Percentiles rank a stretch among this genome's conserved stretches.
Conservation (phyloP, 306 rosid genomes). For the Glycine tomentella region DNA sequence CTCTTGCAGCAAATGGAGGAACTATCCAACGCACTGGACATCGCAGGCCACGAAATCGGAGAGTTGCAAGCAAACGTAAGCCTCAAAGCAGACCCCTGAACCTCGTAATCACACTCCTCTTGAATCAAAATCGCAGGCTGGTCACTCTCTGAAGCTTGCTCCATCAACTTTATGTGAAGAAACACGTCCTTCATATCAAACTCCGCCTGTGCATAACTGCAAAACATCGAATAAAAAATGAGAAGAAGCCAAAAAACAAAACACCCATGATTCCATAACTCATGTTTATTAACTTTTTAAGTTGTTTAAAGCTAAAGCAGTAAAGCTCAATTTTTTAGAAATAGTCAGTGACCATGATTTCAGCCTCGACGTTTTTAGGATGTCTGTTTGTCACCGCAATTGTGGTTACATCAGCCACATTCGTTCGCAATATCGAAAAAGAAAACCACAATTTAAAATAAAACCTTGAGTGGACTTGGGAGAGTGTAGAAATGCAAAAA, state of each 20-base stretch:
- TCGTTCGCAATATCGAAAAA: not conserved
- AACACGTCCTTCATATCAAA: slow-evolving; percentile 96
- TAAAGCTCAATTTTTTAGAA: not conserved
- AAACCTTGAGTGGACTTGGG: not conserved
- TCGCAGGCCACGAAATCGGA: slow-evolving; percentile 79
- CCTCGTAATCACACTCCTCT: slow-evolving; percentile 57
- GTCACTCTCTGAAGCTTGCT: slow-evolving; percentile 78
- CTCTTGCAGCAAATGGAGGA: slow-evolving; percentile 84
- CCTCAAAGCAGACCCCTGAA: slow-evolving; percentile 70
- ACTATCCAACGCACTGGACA: slow-evolving; percentile 75
- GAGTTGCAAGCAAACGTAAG: slow-evolving; percentile 90
- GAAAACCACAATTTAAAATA: not conserved
- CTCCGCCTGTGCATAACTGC: slow-evolving; percentile 92
- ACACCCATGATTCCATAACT: not conserved
- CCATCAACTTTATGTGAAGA: slow-evolving; percentile 90
- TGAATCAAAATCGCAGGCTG: slow-evolving; percentile 84
- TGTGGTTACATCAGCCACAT: not conserved
- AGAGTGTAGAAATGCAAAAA: slow-evolving; percentile 4
- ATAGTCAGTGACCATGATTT: not conserved
- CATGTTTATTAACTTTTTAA: slow-evolving; percentile 4
- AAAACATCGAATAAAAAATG: not conserved
- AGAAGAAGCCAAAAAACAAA: not conserved
- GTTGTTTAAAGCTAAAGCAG: not conserved
- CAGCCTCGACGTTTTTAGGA: not conserved
- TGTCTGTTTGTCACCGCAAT: not conserved